These are phyloP conservation scores for Alternaria sp. DNA, from an alignment of 2,329 filamentous ascomycete genomes.

Conservation along the genomic window DNA sequence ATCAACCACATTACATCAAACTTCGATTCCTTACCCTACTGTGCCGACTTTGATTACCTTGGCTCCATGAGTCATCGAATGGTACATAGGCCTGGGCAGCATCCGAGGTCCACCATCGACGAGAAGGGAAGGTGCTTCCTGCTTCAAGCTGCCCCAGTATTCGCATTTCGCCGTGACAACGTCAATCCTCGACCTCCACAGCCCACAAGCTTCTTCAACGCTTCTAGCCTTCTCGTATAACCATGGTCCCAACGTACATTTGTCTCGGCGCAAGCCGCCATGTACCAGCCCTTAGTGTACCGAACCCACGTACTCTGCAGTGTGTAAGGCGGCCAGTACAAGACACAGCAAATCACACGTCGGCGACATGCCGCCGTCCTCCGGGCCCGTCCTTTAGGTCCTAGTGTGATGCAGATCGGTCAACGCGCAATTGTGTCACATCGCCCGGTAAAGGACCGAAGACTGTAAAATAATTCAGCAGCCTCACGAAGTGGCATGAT, in stretches of 20 bases:
- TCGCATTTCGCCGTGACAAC: constrained; percentile 9
- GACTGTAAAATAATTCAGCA: constrained; percentile 4
- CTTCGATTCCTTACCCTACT: neutral
- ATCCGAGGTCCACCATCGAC: neutral
- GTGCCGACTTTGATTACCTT: neutral
- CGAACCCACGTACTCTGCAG: neutral
- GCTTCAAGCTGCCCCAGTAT: constrained; percentile 2
- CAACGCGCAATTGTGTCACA: constrained; percentile 15
- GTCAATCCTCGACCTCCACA: constrained; percentile 3
- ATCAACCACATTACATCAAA: constrained; percentile 2
- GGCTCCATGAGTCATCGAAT: neutral
- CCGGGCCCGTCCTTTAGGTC: constrained; percentile 8
- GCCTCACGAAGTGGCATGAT: constrained; percentile 5
- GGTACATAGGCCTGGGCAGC: neutral
- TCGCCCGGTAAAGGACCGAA: constrained; percentile 17
- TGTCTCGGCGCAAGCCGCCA: constrained; percentile 20
- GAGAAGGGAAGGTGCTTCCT: constrained; percentile 11
- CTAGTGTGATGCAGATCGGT: constrained; percentile 7
- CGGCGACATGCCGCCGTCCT: constrained; percentile 15
- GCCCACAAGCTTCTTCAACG: constrained; percentile 19
- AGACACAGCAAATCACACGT: constrained; percentile 9
- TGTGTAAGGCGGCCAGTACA: constrained; percentile 3
- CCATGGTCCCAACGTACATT: constrained; percentile 3
- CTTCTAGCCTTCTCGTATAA: constrained; percentile 12
- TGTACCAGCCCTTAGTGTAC: constrained; percentile 14